Evolutionary conservation across 352 stramenopile genomes (phyloP), one percentile per base, ranked within the genome.

Genomic region (Hyaloperonospora brassicae): DNA sequence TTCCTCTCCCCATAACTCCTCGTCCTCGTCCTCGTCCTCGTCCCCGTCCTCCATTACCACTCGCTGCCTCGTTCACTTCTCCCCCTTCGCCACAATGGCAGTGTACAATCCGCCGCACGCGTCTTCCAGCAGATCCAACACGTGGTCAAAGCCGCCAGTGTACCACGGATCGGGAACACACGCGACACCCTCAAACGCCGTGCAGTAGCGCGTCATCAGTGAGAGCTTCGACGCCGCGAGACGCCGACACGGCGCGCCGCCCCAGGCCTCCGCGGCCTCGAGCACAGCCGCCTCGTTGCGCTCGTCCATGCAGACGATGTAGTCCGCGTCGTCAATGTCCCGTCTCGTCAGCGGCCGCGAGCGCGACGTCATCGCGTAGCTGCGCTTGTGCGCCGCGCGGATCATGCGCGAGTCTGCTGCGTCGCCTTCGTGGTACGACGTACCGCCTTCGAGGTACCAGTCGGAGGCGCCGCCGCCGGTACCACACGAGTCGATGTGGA

Each of bases 291-390:
- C 42, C 36, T 73, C 73, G 70, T 96, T 96, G 66, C 84, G 86
- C 51, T 78, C 64, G 51, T 96, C 86, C 86, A 96, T 96, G 57
- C 81, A 91, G 27, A 95, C 76, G 59, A 96, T 93, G 53, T 90
- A 79, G 57, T 96, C 86, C 46, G 95, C 93, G 11, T 79, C 59
- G 9, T 88, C 63, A 36, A 96, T 70, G 40, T 96, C 87, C 31
- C 72, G 35, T 6, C 56, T 61, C n/a, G 62, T 79, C 8, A 96
- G 68, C 22, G 84, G 79, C 17, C 86, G 79, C 21, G 87, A 87
- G 30, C 71, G 70, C 0, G 84, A 94, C 46, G 74, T 92, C 55
- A 96, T 77, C 11, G 61, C 59, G 60, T 90, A 89, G 50, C 86
- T 83, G 23, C 87, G 82, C 58, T 93, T 94, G 55, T 76, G 65